These are phyloP conservation scores for Rhazya stricta DNA, from an alignment of 257 asterid genomes.

Conservation along the genomic window DNA sequence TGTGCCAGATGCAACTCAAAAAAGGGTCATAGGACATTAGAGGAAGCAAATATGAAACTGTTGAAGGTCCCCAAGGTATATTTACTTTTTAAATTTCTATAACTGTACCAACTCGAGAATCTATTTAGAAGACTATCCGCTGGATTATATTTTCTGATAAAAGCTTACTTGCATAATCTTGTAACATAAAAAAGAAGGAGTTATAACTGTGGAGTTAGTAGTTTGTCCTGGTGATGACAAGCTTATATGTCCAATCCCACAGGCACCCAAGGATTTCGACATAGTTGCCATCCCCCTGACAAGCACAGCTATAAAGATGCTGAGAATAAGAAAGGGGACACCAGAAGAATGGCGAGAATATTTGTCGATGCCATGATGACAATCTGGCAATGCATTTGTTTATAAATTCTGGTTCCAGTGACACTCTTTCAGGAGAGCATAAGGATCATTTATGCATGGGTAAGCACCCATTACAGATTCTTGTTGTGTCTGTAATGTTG, in stretches of 20 bases:
- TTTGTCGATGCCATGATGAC: conserved; percentile 46
- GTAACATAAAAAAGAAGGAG: not conserved
- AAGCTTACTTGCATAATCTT: not conserved
- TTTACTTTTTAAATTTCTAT: not conserved
- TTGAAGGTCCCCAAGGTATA: conserved; percentile 73
- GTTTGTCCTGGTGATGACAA: not conserved
- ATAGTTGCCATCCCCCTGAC: conserved; percentile 76
- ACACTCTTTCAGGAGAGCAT: not conserved
- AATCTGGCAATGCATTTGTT: not conserved
- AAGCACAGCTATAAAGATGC: conserved; percentile 51
- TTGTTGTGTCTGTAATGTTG: not conserved
- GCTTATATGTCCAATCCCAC: conserved; percentile 14
- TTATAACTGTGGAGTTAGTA: not conserved
- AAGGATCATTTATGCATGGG: not conserved
- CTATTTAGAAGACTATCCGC: too few relatives aligned
- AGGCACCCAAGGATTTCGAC: conserved; percentile 83
- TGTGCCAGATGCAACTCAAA: conserved; percentile 74
- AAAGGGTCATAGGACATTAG: conserved; percentile 80
- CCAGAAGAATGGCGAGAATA: conserved; percentile 90
- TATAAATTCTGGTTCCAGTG: conserved; percentile 11
- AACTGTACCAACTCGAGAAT: not conserved
- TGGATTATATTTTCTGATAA: not conserved
- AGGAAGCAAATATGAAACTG: conserved; percentile 76
- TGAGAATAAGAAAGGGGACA: conserved; percentile 54
- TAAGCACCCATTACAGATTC: conserved; percentile 3